phyloP scores from a whole-genome alignment of 768 basidiomycete species.

The Tricholoma sp. region DNA sequence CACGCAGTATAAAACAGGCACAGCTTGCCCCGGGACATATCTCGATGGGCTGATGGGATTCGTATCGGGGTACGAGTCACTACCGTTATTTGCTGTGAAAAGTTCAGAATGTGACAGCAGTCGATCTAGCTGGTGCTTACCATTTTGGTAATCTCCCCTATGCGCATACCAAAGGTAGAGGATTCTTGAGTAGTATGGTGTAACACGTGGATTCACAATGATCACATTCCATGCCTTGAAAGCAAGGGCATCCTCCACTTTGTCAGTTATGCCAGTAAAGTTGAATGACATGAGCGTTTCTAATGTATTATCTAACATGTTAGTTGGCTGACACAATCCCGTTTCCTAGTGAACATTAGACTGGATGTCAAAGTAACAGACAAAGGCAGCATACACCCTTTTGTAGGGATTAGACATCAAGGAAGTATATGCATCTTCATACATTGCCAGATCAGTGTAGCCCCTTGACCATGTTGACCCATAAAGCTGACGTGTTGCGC shows the following conservation, averaged over 20 bases:
- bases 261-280: conserved; percentile 78
- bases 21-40: too few species aligned
- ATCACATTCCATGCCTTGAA: conserved; percentile 97
- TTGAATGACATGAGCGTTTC: conserved; percentile 75
- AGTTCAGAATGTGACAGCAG: conserved; percentile 8
- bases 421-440: conserved; percentile 84
- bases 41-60: too few species aligned
- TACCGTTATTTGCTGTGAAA: too few species aligned
- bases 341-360: conserved; percentile 49
- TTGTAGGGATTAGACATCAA: conserved; percentile 74
- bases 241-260: conserved; percentile 82
- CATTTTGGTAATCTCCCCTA: conserved; percentile 86
- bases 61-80: too few species aligned
- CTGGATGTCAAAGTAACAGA: background rate
- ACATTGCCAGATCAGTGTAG: conserved; percentile 64
- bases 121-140: conserved; percentile 40
- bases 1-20: too few species aligned
- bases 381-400: conserved; percentile 58
- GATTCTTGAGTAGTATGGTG: conserved; percentile 84
- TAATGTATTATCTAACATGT: conserved; percentile 75
- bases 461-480: conserved; percentile 77
- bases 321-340: conserved; percentile 75
- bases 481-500: conserved; percentile 64
- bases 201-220: conserved; percentile 79
- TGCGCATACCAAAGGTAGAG: conserved; percentile 92